Percentiles rank a stretch among this genome's conserved stretches.
Conservation (phyloP, 2,329 filamentous ascomycete genomes). For the Alternaria postmessia region DNA sequence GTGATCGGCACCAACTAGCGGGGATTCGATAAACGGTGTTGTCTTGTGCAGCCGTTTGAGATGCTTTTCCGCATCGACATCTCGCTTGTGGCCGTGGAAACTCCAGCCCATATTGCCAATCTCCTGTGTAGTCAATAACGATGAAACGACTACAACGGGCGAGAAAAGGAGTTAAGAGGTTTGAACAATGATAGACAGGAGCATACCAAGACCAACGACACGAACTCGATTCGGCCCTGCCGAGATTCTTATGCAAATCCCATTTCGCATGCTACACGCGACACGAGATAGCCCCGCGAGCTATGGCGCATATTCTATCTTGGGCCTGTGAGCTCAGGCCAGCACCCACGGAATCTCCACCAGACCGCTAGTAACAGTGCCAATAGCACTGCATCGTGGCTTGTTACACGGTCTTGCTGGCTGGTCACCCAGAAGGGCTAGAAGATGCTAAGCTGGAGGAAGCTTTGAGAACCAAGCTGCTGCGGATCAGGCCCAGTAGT, state of each 20-base stretch:
- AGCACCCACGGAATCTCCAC: neutral
- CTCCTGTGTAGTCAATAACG: neutral
- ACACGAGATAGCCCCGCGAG: constrained; percentile 2
- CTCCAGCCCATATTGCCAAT: constrained; percentile 40
- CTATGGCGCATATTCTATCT: constrained; percentile 11
- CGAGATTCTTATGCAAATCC: constrained; percentile 15
- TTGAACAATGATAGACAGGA: neutral
- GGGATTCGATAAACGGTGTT: constrained; percentile 46
- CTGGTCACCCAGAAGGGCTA: constrained; percentile 16
- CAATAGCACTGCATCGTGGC: constrained; percentile 22
- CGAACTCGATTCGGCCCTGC: neutral
- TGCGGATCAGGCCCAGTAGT: neutral
- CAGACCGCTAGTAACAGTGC: constrained; percentile 11
- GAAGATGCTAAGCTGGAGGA: constrained; percentile 3
- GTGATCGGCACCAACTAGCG: constrained; percentile 47
- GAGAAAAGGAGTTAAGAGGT: neutral
- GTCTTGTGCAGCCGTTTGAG: constrained; percentile 46
- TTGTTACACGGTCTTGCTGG: constrained; percentile 14
- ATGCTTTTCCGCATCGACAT: constrained; percentile 48
- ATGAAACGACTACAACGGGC: neutral
- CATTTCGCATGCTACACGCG: constrained; percentile 7
- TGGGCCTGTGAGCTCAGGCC: neutral
- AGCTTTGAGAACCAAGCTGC: neutral
- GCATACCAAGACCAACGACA: neutral
- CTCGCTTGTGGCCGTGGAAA: constrained; percentile 39